A percentile compares a stretch with the other conserved stretches of the same genome.
Evolutionary conservation across 352 stramenopile species (phyloP).

Genomic region (Halophytophthora polymorphica): DNA sequence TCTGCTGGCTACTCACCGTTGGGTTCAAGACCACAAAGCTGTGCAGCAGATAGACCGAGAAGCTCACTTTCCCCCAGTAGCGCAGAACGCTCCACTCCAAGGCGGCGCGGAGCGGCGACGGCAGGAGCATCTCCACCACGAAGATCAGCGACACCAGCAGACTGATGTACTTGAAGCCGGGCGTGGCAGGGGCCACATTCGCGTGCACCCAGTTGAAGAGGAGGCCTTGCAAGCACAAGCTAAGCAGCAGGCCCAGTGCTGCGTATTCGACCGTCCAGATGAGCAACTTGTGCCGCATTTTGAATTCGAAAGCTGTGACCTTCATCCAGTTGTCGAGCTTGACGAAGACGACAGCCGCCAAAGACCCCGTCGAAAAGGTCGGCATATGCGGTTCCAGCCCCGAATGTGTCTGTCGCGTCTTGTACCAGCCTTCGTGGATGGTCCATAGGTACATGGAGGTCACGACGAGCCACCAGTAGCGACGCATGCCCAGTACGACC

Average conservation of each 20-base stretch:
- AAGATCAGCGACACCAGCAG: constrained; percentile 14
- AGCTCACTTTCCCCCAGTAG: constrained; percentile 36
- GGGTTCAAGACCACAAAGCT: constrained; percentile 29
- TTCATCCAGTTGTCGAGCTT: constrained; percentile 5
- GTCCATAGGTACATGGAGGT: constrained; percentile 8
- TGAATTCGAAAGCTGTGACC: constrained; percentile 3
- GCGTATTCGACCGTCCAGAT: constrained; percentile 5
- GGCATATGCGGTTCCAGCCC: constrained; percentile 9
- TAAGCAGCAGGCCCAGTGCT: constrained; percentile 13
- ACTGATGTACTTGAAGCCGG: constrained; percentile 12
- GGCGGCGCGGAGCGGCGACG: constrained; percentile 13
- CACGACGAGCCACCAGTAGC: constrained; percentile 6
- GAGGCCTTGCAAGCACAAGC: constrained; percentile 6
- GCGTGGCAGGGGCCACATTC: constrained; percentile 2
- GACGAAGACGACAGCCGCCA: constrained; percentile 17
- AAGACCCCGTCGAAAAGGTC: constrained; percentile 22
- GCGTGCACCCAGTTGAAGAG: constrained; percentile 17
- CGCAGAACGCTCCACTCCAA: constrained; percentile 27
- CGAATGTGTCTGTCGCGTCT: constrained; percentile 8
- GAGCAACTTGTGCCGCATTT: neutral
- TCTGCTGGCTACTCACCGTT: constrained; percentile 3
- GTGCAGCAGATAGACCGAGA: constrained; percentile 35
- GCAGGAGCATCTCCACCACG: constrained; percentile 24
- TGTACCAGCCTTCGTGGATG: constrained; percentile 3
- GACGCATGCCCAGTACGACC: constrained; percentile 4